A percentile compares a stretch with the other conserved stretches of the same genome.
These are phyloP conservation scores for Ambrosia artemisiifolia DNA, from an alignment of 129 eudicot genomes.

Conservation along the genomic window DNA sequence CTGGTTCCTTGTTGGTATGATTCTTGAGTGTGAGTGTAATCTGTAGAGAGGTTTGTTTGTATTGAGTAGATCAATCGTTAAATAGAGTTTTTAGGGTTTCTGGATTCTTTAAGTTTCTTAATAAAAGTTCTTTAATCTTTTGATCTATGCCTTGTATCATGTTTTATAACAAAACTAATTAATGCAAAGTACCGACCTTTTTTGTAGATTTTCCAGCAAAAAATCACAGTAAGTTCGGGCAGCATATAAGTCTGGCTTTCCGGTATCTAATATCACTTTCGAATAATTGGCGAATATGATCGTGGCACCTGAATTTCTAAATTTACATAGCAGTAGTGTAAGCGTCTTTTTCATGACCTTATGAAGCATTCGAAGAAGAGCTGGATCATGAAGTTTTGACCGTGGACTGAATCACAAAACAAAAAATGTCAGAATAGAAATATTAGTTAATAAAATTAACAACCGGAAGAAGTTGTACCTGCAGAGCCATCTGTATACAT, in stretches of 20 bases:
- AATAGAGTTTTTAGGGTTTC: no score
- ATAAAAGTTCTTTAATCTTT: no score
- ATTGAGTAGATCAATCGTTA: no score
- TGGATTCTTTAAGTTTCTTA: no score
- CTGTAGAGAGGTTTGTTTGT: no score
- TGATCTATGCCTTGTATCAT: no score
- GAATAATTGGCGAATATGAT: slow-evolving; percentile 76
- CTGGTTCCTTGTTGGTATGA: no score
- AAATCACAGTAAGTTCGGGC: slow-evolving; percentile 92
- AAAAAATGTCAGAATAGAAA: slow-evolving; percentile 16
- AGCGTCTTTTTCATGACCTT: slow-evolving; percentile 94
- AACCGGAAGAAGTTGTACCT: slow-evolving; percentile 55
- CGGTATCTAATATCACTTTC: slow-evolving; percentile 80
- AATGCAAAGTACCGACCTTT: slow-evolving; percentile 48
- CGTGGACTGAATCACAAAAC: slow-evolving; percentile 56
- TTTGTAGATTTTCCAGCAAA: slow-evolving; percentile 63
- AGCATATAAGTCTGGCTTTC: slow-evolving; percentile 78
- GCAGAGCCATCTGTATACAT: slow-evolving; percentile 98
- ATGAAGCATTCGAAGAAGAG: slow-evolving; percentile 91
- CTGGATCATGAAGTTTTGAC: slow-evolving; percentile 91
- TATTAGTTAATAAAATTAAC: slow-evolving; percentile 10
- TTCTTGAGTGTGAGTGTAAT: no score
- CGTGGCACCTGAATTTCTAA: slow-evolving; percentile 86
- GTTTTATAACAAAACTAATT: no score
- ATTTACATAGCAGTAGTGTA: slow-evolving; percentile 75